Percentiles rank a stretch among this genome's conserved stretches.
These are phyloP conservation scores for Leptosphaerulina australis DNA, from an alignment of 2,329 filamentous ascomycete genomes.

Conservation along the genomic window DNA sequence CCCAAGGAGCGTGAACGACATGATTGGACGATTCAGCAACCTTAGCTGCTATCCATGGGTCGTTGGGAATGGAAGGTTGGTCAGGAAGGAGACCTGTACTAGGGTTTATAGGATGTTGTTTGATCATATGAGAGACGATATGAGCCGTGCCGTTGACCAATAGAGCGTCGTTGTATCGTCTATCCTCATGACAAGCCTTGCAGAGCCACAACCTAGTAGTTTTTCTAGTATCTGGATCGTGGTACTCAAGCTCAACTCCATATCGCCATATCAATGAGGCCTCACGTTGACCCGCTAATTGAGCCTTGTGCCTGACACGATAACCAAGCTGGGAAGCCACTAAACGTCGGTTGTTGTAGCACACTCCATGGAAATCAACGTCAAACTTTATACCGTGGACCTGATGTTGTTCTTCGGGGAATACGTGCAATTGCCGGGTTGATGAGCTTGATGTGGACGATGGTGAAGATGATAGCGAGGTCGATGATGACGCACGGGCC, in stretches of 20 bases:
- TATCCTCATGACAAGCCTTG: not conserved
- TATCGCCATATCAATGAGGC: not conserved
- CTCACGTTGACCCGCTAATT: not conserved
- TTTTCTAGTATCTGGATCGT: not conserved
- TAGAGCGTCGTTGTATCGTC: not conserved
- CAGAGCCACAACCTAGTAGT: not conserved
- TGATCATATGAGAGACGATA: not conserved
- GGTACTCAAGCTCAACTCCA: not conserved
- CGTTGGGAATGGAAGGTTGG: too few species aligned
- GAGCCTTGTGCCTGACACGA: not conserved
- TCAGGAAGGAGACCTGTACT: not conserved
- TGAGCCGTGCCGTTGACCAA: not conserved
- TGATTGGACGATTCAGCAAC: not conserved
- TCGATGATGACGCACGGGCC: too few species aligned
- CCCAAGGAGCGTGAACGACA: not conserved
- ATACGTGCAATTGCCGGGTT: too few species aligned
- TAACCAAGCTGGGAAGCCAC: not conserved
- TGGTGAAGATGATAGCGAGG: too few species aligned
- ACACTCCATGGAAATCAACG: not conserved
- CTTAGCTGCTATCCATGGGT: not conserved
- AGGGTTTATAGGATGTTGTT: not conserved
- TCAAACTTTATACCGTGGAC: not conserved
- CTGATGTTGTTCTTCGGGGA: too few species aligned
- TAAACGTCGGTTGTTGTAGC: not conserved
- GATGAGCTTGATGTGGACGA: too few species aligned